A percentile compares a stretch with the other conserved stretches of the same genome.
Evolutionary conservation across 768 basidiomycete species (phyloP).

Genomic region (Lentinula aciculospora): DNA sequence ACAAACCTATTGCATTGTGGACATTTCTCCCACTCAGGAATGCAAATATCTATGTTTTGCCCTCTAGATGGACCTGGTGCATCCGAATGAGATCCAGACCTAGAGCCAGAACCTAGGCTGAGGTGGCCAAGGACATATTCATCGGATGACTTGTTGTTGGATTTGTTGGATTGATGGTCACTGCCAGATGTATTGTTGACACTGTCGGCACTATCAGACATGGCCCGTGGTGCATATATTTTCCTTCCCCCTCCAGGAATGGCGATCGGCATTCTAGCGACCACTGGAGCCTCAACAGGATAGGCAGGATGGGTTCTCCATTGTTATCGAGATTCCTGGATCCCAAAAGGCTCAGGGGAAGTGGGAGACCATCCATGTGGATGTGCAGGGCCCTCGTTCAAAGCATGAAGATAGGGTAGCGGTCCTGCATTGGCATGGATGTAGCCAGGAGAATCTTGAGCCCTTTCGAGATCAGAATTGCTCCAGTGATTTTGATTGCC

Average conservation of each 20-base stretch:
- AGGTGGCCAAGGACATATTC: background rate
- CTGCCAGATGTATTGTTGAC: background rate
- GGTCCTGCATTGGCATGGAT: background rate
- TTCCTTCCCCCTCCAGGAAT: no score
- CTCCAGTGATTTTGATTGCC: background rate
- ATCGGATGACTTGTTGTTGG: background rate
- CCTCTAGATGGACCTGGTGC: background rate
- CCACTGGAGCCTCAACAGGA: background rate
- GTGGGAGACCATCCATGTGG: background rate
- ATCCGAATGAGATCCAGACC: background rate
- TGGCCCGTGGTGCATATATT: no score
- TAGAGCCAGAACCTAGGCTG: background rate
- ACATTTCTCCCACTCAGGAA: background rate
- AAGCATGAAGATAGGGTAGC: background rate
- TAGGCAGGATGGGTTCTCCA: background rate
- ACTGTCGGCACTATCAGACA: no score
- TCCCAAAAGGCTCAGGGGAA: background rate
- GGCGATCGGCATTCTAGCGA: background rate
- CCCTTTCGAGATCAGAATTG: background rate
- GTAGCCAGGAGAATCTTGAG: background rate
- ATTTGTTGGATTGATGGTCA: background rate
- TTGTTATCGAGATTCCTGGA: background rate
- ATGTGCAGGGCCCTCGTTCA: background rate
- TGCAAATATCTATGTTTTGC: background rate
- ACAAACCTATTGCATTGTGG: background rate